A percentile compares a stretch with the other conserved stretches of the same genome.
Evolutionary conservation across 768 basidiomycete species (phyloP).

Genomic region (Pisolithus microcarpus): DNA sequence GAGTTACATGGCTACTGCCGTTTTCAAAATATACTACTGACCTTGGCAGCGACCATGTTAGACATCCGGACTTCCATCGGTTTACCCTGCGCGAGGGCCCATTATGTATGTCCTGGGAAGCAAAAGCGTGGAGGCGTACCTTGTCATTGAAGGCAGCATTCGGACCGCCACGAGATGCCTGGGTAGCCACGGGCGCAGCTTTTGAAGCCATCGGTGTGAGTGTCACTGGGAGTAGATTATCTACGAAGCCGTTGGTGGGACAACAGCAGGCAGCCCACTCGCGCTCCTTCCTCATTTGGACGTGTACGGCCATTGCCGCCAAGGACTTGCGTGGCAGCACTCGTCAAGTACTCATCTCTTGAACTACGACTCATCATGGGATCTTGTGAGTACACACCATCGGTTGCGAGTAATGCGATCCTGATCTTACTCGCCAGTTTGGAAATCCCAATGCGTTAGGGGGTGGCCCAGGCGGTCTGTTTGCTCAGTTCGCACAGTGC

Average conservation of each 20-base stretch:
- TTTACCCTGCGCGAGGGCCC: constrained; percentile 65
- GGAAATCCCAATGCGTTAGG: constrained; percentile 27
- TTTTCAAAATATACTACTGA: constrained; percentile 21
- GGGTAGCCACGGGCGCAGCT: constrained; percentile 21
- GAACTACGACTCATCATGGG: constrained; percentile 27
- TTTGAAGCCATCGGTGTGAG: constrained; percentile 23
- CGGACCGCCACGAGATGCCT: constrained; percentile 36
- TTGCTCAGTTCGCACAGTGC: constrained; percentile 63
- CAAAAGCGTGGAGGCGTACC: constrained; percentile 30
- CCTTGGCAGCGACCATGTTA: constrained; percentile 97
- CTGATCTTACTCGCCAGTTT: constrained; percentile 26
- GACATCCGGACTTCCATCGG: constrained; percentile 97
- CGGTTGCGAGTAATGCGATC: neutral
- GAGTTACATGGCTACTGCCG: neutral
- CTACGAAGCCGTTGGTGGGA: neutral
- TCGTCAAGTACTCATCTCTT: constrained; percentile 9
- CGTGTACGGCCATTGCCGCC: constrained; percentile 23
- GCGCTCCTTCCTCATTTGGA: constrained; percentile 18
- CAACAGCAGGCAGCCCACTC: constrained; percentile 3
- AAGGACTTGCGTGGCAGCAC: constrained; percentile 22
- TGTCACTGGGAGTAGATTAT: constrained; percentile 5
- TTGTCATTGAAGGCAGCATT: constrained; percentile 86
- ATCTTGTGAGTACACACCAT: constrained; percentile 26
- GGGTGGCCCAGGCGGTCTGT: constrained; percentile 52
- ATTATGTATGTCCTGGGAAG: neutral